Evolutionary conservation across 176 grass and related monocot genomes (phyloP).

Genomic region (Cenchrus purpureus): DNA sequence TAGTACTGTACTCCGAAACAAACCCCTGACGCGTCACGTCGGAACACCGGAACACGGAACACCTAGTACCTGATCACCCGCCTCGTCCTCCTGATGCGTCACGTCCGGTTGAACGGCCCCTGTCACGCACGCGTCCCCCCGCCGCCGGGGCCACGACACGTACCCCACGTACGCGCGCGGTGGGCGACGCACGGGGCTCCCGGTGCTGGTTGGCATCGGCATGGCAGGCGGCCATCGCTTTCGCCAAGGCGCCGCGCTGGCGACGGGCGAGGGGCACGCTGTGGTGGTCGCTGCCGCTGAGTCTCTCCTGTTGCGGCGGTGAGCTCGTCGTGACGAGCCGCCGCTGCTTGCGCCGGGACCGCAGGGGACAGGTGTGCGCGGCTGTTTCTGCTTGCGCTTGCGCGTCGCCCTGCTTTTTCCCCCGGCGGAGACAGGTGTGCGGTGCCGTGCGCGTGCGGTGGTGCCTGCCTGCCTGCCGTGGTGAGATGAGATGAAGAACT

Average conservation of each 20-base stretch:
- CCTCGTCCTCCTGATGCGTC: constrained; percentile 1
- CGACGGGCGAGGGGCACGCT: background rate
- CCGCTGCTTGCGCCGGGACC: background rate
- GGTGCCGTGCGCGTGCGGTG: background rate
- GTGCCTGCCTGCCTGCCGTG: background rate
- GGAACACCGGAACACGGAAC: too few species aligned
- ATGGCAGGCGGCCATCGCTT: background rate
- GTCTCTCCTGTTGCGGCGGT: too few species aligned
- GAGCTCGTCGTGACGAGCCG: background rate
- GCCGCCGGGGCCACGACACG: too few species aligned
- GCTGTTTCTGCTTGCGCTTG: background rate
- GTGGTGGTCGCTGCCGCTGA: background rate
- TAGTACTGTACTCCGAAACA: background rate
- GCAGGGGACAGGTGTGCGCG: background rate
- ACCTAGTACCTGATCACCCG: background rate
- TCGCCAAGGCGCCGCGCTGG: constrained; percentile 1
- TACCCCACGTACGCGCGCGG: too few species aligned
- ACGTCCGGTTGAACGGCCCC: background rate
- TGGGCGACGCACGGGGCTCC: too few species aligned
- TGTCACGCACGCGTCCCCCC: background rate
- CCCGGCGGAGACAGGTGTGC: constrained; percentile 30
- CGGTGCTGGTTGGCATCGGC: too few species aligned
- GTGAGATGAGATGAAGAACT: background rate
- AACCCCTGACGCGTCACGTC: too few species aligned
- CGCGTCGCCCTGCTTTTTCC: background rate